Evolutionary conservation across 2,329 filamentous ascomycete species (phyloP), one percentile per base, ranked within the genome.

Genomic region (Stagonosporopsis chrysanthemi): DNA sequence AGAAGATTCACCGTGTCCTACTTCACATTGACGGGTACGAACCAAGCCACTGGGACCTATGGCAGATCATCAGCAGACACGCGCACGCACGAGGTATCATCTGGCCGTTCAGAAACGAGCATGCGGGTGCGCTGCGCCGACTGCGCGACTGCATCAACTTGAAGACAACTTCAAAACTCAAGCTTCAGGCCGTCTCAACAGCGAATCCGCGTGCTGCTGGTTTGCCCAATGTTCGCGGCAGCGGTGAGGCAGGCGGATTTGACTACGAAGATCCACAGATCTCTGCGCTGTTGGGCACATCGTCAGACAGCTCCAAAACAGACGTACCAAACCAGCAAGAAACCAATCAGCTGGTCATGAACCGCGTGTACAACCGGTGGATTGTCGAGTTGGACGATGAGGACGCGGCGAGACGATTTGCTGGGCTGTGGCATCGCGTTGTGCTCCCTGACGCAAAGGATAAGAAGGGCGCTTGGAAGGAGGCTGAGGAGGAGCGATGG

Each of bases 331-430:
- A 40, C 6, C 56, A 57, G 2, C 58, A 59, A 52, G 46, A 61
- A 40, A 48, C 70, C 43, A 71, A 62, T 33, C 65, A 62, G 61
- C 67, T 71, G 9, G 52, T 74, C 8, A 74, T 75, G 68, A 69
- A 73, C 55, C 69, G 76, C 36, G 64, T 74, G 55, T 78, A 75
- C 40, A 76, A 67, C 33, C 75, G 83, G 38, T 85, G 85, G 76
- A 75, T 88, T 14, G 64, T 88, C 22, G 80, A 82, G 4, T 87
- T 90, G 58, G 68, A 78, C 14, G 82, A 83, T n/a, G 76, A 81
- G 46, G 75, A 77, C 9, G 84, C 85, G 59, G 85, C 85, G 19
- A 80, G 78, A 51, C 73, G 81, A 59, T 85, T 85, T 71, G 77
- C 80, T 3, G 66, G 76, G 44, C 73, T 79, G 55, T 87, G 84